Base-by-base conservation (phyloP, 1,284 basidiomycete genomes). In the Rhodotorula sp. region DNA sequence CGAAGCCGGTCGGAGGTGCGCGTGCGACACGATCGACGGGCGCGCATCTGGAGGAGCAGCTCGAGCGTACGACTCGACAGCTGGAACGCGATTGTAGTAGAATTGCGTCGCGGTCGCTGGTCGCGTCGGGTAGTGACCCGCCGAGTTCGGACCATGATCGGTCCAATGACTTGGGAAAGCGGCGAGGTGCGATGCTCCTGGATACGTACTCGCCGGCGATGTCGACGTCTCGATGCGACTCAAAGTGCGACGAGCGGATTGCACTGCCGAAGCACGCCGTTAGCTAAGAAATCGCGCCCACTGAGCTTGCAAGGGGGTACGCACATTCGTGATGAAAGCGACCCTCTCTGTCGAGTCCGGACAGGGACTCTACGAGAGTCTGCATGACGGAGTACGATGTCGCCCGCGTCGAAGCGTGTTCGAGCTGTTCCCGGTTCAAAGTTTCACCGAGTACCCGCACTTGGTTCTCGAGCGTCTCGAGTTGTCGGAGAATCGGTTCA, bases 81-180 rank as follows among this genome's bases (percentile, higher is more conserved):
- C 57, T 12, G 70, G 66, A 2, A 71, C 64, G 26, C 66, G 65
- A 31, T 71, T 71, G 66, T 68, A 68, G 39, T 68, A 64, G 26
- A 65, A 64, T 29, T 71, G 64, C 26, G 70, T 48, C 18, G 52
- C 43, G 3, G 58, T 47, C 16, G 18, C 56, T 20, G 46, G 67
- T 52, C 23, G 66, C 48, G 0, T 52, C 56, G 7, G 54, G 68
- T 58, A 64, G 54, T 18, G 64, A 34, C 5, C 29, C 43, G 46
- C 49, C 15, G 14, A 29, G n/a, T 23, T 31, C 39, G 58, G 5
- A 34, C 3, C 59, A 26, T 5, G 49, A 18, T 49, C 57, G 46
- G 47, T 15, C 34, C n/a, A 18, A 31, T 18, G n/a, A 49, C 59
- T 16, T 31, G 21, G 21, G 20, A 5, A 51, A 20, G 34, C 29